phyloP scores from a whole-genome alignment of 352 stramenopile species.

The Pythium oligandrum region DNA sequence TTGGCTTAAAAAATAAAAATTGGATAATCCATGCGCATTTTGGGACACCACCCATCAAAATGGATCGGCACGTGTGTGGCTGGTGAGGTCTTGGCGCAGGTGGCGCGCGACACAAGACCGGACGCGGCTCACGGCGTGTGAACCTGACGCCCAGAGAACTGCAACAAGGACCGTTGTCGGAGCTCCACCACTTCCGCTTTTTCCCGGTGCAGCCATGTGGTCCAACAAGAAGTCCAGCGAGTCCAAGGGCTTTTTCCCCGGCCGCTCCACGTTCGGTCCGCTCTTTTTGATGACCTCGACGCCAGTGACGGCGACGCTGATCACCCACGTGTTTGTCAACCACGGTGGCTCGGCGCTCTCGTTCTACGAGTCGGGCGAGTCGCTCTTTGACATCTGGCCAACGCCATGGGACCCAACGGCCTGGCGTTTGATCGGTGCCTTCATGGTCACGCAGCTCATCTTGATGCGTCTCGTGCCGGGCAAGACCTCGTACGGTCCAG shows the following conservation, averaged over 20 bases:
- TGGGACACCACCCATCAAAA: too few species aligned
- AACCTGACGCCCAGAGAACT: too few species aligned
- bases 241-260: conserved; percentile 67
- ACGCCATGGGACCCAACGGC: conserved; percentile 75
- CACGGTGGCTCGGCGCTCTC: conserved; percentile 42
- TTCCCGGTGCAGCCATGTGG: conserved; percentile 35
- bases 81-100: too few species aligned
- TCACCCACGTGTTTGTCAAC: conserved; percentile 69
- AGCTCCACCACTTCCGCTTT: conserved; percentile 6
- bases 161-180: too few species aligned
- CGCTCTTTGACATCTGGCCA: conserved; percentile 73
- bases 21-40: too few species aligned
- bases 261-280: conserved; percentile 77
- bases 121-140: too few species aligned
- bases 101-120: too few species aligned
- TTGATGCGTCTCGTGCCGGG: conserved; percentile 90
- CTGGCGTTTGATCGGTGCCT: conserved; percentile 88
- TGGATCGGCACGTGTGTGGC: too few species aligned
- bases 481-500: conserved; percentile 76
- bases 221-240: conserved; percentile 59
- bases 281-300: conserved; percentile 86
- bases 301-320: conserved; percentile 80
- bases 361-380: conserved; percentile 35
- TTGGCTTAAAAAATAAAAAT: too few species aligned
- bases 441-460: conserved; percentile 87